These are phyloP conservation scores for Rhizopogon rudus DNA, from an alignment of 768 basidiomycete genomes.

Conservation along the genomic window DNA sequence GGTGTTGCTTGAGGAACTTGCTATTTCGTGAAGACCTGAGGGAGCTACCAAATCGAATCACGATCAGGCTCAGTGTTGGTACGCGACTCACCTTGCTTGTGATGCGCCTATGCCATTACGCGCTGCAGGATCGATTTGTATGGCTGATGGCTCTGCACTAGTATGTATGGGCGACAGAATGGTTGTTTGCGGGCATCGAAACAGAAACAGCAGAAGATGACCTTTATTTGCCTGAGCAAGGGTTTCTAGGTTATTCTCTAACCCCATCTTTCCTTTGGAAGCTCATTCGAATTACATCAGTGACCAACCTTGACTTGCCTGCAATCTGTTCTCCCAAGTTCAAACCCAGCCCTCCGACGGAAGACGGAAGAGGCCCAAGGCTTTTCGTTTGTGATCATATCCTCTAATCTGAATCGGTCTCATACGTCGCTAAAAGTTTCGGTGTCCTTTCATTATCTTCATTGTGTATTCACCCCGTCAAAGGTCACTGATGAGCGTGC, in stretches of 20 bases:
- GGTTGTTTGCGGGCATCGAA: no score
- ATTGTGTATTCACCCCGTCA: constrained; percentile 76
- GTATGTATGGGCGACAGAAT: no score
- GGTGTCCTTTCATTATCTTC: constrained; percentile 56
- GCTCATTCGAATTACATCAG: constrained; percentile 32
- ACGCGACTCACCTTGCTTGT: no score
- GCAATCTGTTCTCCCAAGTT: constrained; percentile 91
- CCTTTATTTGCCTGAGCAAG: constrained; percentile 48
- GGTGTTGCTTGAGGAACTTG: no score
- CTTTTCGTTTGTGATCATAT: constrained; percentile 57
- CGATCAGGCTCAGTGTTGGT: no score
- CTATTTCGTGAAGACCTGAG: no score
- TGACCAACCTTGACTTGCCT: constrained; percentile 92
- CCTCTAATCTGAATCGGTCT: no score
- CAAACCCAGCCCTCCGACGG: constrained; percentile 91
- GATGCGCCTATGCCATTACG: no score
- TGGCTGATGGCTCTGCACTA: no score
- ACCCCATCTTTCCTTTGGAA: neutral
- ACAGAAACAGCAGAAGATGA: no score
- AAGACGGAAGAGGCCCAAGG: constrained; percentile 90
- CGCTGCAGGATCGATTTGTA: no score
- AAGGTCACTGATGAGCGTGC: constrained; percentile 21
- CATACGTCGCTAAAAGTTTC: constrained; percentile 40
- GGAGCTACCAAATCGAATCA: no score
- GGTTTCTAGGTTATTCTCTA: constrained; percentile 71